A percentile compares a stretch with the other conserved stretches of the same genome.
phyloP scores from a whole-genome alignment of 768 basidiomycete genomes.

The Postia placenta region DNA sequence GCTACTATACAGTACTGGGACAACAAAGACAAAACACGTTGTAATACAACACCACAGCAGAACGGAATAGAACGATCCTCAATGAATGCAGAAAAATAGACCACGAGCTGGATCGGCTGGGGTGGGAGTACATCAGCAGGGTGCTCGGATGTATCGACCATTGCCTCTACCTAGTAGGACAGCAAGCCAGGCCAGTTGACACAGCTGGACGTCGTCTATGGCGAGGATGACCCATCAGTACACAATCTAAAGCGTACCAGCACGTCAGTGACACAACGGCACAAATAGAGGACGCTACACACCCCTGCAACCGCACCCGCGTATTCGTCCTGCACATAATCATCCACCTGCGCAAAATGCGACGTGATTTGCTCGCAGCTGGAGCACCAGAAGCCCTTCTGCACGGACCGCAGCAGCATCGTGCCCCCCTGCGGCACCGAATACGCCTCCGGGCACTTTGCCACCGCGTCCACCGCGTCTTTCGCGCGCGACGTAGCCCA shows the following conservation, averaged over 20 bases:
- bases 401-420: background rate
- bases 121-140: too few relatives aligned
- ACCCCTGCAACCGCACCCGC: background rate
- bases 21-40: too few relatives aligned
- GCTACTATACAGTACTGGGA: too few relatives aligned
- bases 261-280: background rate
- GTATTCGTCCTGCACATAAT: background rate
- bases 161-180: too few relatives aligned
- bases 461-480: background rate
- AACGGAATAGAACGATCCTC: too few relatives aligned
- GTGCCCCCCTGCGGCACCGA: too few relatives aligned
- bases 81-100: too few relatives aligned
- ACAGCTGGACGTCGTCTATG: background rate
- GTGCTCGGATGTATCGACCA: too few relatives aligned
- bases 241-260: background rate
- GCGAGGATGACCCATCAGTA: background rate
- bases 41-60: too few relatives aligned
- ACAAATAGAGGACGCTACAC: background rate
- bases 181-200: too few relatives aligned
- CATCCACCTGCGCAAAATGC: background rate
- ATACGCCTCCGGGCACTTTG: background rate
- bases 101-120: too few relatives aligned
- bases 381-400: background rate
- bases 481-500: background rate
- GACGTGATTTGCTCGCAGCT: background rate